A percentile compares a stretch with the other conserved stretches of the same genome.
phyloP scores from a whole-genome alignment of 148 eudicot species.

The Simmondsia chinensis region DNA sequence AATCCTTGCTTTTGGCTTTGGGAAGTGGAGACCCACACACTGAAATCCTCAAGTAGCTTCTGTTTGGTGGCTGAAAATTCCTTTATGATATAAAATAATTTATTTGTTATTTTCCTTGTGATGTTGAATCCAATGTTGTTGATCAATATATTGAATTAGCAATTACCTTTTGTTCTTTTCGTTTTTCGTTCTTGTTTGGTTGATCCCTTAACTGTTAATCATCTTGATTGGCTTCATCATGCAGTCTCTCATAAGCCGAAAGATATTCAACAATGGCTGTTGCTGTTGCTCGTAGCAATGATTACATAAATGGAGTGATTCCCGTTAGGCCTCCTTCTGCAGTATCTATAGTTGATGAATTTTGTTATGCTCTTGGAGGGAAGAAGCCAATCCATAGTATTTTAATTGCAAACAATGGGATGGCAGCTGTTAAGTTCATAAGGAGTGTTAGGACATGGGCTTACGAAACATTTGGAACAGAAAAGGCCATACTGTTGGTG shows the following conservation, averaged over 20 bases:
- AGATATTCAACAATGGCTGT: slow-evolving; percentile 26
- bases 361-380: slow-evolving; percentile 82
- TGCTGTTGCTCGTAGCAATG: slow-evolving; percentile 22
- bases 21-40: no score
- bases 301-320: slow-evolving; percentile 44
- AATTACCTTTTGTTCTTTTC: no score
- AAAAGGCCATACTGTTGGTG: slow-evolving; percentile 90
- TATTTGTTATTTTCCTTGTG: no score
- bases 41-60: no score
- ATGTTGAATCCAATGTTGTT: no score
- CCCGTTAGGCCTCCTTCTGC: slow-evolving; percentile 40
- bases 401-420: slow-evolving; percentile 95
- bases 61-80: slow-evolving; percentile 9
- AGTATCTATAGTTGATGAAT: slow-evolving; percentile 54
- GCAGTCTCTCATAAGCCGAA: slow-evolving; percentile 23
- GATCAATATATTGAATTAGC: no score
- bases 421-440: slow-evolving; percentile 98
- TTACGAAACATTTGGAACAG: slow-evolving; percentile 92
- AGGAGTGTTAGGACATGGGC: slow-evolving; percentile 93
- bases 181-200: slow-evolving; percentile 27
- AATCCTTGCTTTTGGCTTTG: no score
- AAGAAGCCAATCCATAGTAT: slow-evolving; percentile 82
- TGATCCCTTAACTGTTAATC: slow-evolving; percentile 12
- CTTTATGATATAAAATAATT: no score
- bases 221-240: slow-evolving; percentile 10